phyloP scores from a whole-genome alignment of 202 grass and related monocot genomes.

The Setaria italica region DNA sequence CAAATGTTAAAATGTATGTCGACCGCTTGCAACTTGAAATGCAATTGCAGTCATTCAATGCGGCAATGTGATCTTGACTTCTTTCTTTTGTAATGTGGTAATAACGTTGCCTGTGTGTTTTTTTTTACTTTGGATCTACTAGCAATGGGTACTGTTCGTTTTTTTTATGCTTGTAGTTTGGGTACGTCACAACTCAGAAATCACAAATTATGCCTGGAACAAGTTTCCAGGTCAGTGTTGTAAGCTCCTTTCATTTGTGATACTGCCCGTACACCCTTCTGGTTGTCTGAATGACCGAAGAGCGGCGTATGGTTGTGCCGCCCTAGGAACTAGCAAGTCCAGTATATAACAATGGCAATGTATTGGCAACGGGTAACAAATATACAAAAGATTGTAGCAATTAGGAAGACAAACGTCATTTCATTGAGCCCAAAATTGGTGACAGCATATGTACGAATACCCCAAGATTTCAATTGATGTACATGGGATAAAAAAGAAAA shows the following conservation, averaged over 20 bases:
- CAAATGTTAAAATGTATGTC: background rate
- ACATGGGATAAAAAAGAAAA: background rate
- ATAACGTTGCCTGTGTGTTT: background rate
- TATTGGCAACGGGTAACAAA: background rate
- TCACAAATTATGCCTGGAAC: background rate
- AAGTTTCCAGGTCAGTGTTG: background rate
- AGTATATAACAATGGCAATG: background rate
- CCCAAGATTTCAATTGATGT: conserved; percentile 7
- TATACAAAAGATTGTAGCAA: background rate
- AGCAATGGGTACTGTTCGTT: background rate
- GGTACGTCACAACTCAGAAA: background rate
- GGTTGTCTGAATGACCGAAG: background rate
- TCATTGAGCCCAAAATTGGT: conserved; percentile 25
- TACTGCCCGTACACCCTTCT: background rate
- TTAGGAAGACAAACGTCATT: background rate
- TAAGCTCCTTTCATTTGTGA: background rate
- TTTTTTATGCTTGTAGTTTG: background rate
- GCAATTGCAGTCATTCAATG: conserved; percentile 23
- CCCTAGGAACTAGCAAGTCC: background rate
- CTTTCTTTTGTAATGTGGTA: background rate
- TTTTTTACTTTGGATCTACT: background rate
- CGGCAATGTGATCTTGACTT: background rate
- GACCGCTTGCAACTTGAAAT: conserved; percentile 34
- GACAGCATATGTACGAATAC: background rate
- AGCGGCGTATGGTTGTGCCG: too few species aligned